These are phyloP conservation scores for Carex littledalei DNA, from an alignment of 176 grass and related monocot species.

Conservation along the genomic window DNA sequence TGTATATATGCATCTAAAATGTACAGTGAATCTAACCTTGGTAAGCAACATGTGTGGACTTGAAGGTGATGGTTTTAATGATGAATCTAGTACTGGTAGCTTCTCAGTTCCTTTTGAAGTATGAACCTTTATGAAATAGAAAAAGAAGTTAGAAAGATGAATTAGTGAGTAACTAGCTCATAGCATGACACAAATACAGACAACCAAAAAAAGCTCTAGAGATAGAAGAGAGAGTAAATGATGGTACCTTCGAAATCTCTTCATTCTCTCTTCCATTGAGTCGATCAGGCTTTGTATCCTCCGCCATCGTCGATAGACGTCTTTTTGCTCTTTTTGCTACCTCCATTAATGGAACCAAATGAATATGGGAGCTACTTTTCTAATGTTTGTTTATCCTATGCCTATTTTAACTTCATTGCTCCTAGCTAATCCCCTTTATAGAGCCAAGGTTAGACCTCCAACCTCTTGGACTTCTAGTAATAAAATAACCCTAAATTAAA, in stretches of 20 bases:
- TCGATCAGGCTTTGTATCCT: slow-evolving; percentile 33
- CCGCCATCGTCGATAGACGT: not conserved
- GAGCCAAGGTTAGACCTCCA: slow-evolving; percentile 23
- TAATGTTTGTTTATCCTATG: not conserved
- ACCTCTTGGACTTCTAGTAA: slow-evolving; percentile 41
- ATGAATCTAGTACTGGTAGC: slow-evolving; percentile 18
- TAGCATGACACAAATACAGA: not conserved
- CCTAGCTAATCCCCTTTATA: slow-evolving; percentile 29
- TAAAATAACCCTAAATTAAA: slow-evolving; percentile 40
- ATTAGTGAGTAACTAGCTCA: not conserved
- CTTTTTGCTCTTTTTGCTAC: slow-evolving; percentile 4
- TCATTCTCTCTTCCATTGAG: slow-evolving; percentile 19
- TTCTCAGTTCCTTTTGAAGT: slow-evolving; percentile 26
- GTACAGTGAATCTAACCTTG: slow-evolving; percentile 38
- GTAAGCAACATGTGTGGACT: slow-evolving; percentile 17
- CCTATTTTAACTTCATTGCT: slow-evolving; percentile 5
- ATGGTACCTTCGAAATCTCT: slow-evolving; percentile 30
- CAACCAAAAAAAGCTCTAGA: not conserved
- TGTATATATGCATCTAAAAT: not conserved
- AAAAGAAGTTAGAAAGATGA: slow-evolving; percentile 8
- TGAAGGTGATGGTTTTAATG: slow-evolving; percentile 25
- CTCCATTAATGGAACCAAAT: slow-evolving; percentile 21
- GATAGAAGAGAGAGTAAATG: not conserved
- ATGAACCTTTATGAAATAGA: slow-evolving; percentile 23
- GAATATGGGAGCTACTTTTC: slow-evolving; percentile 3